phyloP scores from a whole-genome alignment of 2,329 filamentous ascomycete genomes.

The Nannizzia gypsea region DNA sequence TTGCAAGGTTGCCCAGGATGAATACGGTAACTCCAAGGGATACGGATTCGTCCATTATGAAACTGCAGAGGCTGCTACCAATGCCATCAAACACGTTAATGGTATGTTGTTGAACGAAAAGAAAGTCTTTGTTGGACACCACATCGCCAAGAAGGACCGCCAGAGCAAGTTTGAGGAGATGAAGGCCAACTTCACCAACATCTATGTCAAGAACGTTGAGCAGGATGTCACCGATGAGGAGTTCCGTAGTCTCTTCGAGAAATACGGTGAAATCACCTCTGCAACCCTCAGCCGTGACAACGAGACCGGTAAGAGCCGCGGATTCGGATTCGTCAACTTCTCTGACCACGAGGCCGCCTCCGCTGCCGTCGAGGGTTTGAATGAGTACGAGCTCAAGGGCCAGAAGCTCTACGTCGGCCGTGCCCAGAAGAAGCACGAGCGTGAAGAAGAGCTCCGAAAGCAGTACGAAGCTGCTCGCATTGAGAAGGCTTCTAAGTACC shows the following conservation, averaged over 20 bases:
- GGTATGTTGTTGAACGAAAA: constrained; percentile 99
- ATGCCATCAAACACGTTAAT: constrained; percentile 99
- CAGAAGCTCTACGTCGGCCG: constrained; percentile 97
- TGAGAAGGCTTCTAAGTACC: constrained; percentile 98
- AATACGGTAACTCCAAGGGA: constrained; percentile 91
- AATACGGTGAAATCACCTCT: constrained; percentile 87
- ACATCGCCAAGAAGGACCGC: constrained; percentile 99
- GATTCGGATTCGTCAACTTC: constrained; percentile 95
- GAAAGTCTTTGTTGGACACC: constrained; percentile 98
- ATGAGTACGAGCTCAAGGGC: constrained; percentile 81
- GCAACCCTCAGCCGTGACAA: constrained; percentile 80
- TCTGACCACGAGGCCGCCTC: constrained; percentile 77
- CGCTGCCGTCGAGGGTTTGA: constrained; percentile 80
- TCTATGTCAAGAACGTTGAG: constrained; percentile 98
- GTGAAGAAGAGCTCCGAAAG: constrained; percentile 96
- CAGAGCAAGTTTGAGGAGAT: constrained; percentile 99
- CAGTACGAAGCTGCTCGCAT: constrained; percentile 95
- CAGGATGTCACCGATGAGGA: constrained; percentile 78
- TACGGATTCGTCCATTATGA: constrained; percentile 99
- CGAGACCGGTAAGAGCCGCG: constrained; percentile 79
- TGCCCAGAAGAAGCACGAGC: constrained; percentile 99
- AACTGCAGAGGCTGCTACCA: constrained; percentile 90
- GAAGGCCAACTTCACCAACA: constrained; percentile 99
- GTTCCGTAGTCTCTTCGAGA: constrained; percentile 86
- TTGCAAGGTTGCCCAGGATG: constrained; percentile 99